phyloP scores from a whole-genome alignment of 1,284 basidiomycete genomes.

The Malassezia arunalokei region DNA sequence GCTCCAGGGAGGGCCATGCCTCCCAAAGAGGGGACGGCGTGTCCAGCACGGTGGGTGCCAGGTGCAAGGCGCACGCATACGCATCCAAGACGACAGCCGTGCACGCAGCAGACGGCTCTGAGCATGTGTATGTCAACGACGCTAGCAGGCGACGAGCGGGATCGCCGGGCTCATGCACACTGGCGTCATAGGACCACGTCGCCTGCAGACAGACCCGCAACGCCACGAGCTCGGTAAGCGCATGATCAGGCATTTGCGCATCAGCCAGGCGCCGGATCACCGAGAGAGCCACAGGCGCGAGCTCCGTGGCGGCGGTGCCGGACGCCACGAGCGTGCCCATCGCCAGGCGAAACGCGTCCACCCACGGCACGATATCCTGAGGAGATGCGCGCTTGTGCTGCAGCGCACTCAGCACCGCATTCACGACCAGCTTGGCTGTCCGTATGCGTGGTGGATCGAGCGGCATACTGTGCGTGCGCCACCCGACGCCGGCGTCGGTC shows the following conservation, averaged over 20 bases:
- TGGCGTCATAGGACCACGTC: not conserved
- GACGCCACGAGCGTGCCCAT: constrained; percentile 1
- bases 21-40: not conserved
- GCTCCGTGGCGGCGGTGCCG: no score
- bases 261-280: constrained; percentile 1
- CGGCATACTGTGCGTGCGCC: not conserved
- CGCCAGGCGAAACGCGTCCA: constrained; percentile 10
- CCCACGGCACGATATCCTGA: not conserved
- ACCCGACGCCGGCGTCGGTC: constrained; percentile 4
- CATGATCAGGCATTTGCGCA: not conserved
- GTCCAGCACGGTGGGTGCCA: constrained; percentile 12
- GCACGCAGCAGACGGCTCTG: not conserved
- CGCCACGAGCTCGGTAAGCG: constrained; percentile 11
- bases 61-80: constrained; percentile 5
- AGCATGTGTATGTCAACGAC: not conserved
- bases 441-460: constrained; percentile 4
- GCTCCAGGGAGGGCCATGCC: not conserved
- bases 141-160: not conserved
- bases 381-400: not conserved
- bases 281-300: constrained; percentile 7
- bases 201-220: not conserved
- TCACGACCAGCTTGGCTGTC: constrained; percentile 28
- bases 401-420: constrained; percentile 13
- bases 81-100: constrained; percentile 1
- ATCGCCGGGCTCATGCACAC: constrained; percentile 5